Percentiles rank a stretch among this genome's conserved stretches.
Evolutionary conservation across 2,329 filamentous ascomycete species (phyloP).

Genomic region (Paecilomyces dactylethromorphus): DNA sequence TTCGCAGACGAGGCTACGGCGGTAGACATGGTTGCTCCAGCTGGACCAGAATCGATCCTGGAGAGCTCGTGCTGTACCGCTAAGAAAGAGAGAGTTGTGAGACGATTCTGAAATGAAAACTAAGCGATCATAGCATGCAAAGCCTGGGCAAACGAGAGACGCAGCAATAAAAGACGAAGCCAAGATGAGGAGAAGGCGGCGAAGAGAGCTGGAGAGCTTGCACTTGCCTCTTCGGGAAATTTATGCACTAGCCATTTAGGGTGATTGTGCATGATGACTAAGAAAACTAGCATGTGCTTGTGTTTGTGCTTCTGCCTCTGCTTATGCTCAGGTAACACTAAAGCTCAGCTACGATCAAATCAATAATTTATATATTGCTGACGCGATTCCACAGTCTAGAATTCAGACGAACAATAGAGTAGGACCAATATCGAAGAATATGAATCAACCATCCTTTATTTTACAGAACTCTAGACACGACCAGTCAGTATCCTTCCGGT

Average conservation of each 20-base stretch:
- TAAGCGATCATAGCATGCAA: background rate
- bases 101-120: background rate
- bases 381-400: background rate
- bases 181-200: background rate
- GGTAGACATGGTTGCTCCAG: constrained; percentile 16
- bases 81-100: background rate
- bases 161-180: background rate
- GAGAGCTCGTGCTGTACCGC: background rate
- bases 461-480: background rate
- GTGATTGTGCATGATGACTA: background rate
- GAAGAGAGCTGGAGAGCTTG: background rate
- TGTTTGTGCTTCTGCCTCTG: no score
- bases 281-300: no score
- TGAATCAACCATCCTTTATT: background rate
- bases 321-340: background rate
- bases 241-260: background rate
- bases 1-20: constrained; percentile 20
- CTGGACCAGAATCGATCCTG: background rate
- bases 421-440: background rate
- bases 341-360: no score
- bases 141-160: background rate
- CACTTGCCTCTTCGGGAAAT: background rate
- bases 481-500: background rate
- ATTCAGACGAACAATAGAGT: background rate
- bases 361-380: no score